A percentile compares a stretch with the other conserved stretches of the same genome.
These are phyloP conservation scores for Penicillium sp. DNA, from an alignment of 2,329 filamentous ascomycete species.

Conservation along the genomic window DNA sequence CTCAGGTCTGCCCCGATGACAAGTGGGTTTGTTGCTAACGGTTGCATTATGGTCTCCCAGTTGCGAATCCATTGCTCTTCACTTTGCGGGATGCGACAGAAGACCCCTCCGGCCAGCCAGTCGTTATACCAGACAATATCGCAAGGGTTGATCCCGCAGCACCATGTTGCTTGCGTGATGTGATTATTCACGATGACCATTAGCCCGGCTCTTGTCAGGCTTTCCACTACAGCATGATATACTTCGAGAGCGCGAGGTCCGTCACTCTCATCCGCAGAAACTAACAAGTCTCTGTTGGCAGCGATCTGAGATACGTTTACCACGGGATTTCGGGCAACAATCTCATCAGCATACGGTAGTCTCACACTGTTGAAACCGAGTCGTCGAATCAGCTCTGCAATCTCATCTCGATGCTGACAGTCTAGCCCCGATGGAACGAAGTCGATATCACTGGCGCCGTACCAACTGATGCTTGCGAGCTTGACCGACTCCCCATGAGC, in stretches of 20 bases:
- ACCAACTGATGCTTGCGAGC: constrained; percentile 69
- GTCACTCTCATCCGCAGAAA: neutral
- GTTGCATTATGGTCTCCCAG: constrained; percentile 66
- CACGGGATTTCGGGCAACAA: constrained; percentile 62
- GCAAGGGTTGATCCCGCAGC: constrained; percentile 68
- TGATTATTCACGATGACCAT: constrained; percentile 71
- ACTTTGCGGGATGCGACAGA: constrained; percentile 64
- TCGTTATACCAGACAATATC: constrained; percentile 69
- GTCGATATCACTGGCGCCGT: constrained; percentile 68
- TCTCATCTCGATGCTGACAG: constrained; percentile 61
- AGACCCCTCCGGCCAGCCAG: constrained; percentile 52
- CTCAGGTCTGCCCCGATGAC: constrained; percentile 69
- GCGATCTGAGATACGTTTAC: constrained; percentile 55
- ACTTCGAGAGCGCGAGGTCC: constrained; percentile 62
- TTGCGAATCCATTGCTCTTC: constrained; percentile 67
- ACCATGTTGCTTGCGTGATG: constrained; percentile 70
- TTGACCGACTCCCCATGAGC: constrained; percentile 59
- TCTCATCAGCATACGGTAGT: constrained; percentile 69
- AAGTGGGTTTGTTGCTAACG: constrained; percentile 59
- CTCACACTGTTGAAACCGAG: constrained; percentile 72
- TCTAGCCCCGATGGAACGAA: constrained; percentile 67
- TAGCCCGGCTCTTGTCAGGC: constrained; percentile 63
- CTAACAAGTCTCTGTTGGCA: constrained; percentile 60
- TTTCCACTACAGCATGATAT: constrained; percentile 59
- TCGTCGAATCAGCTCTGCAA: constrained; percentile 60